A percentile compares a stretch with the other conserved stretches of the same genome.
Conservation (phyloP, 2,329 filamentous ascomycete genomes). For the Aspergillus pseudoterreus region DNA sequence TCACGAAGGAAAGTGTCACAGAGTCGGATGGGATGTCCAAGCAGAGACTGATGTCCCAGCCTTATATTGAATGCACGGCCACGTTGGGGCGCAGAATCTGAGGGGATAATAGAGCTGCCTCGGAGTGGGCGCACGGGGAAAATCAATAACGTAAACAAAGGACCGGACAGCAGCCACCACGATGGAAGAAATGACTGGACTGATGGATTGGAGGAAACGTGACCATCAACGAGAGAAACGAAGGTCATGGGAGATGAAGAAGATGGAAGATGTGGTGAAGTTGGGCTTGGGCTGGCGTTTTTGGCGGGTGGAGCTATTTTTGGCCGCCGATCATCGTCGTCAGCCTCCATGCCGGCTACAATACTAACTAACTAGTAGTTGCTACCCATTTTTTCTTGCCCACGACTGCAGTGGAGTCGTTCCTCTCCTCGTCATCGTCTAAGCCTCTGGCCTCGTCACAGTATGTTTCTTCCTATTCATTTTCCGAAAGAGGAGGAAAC, state of each 20-base stretch:
- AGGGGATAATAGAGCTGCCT: conserved; percentile 1
- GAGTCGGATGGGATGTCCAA: neutral
- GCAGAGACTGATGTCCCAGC: neutral
- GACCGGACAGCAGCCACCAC: neutral
- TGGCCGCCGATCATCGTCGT: conserved; percentile 13
- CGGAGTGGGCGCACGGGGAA: neutral
- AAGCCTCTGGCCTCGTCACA: neutral
- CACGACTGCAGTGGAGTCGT: neutral
- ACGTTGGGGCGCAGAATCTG: conserved; percentile 6
- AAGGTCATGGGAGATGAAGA: neutral
- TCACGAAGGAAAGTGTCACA: neutral
- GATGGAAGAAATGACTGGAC: neutral
- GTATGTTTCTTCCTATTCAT: neutral
- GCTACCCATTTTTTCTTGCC: neutral
- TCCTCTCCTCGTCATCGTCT: neutral
- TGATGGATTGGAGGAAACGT: neutral
- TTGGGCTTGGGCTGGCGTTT: conserved; percentile 13
- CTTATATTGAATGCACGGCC: conserved; percentile 6
- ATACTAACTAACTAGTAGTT: too few species aligned
- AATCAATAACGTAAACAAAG: neutral
- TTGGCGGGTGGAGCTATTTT: conserved; percentile 14
- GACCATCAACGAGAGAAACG: neutral
- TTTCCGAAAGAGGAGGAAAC: too few species aligned
- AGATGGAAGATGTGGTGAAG: neutral
- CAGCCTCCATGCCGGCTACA: neutral